Evolutionary conservation across 2,329 filamentous ascomycete species (phyloP).

Genomic region (Aspergillus calidoustus): DNA sequence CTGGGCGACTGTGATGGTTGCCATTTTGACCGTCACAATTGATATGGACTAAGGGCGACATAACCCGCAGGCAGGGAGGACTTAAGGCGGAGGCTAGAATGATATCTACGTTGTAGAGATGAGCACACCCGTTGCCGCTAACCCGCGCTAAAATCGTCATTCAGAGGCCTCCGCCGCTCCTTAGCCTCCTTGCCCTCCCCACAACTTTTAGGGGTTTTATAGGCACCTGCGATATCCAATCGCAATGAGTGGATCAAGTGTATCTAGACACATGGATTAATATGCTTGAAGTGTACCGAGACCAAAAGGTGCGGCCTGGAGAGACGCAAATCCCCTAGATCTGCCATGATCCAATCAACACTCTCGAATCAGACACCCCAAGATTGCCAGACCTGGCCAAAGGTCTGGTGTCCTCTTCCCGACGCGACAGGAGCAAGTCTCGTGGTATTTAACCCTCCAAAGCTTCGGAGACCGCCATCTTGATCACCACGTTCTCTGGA

Average conservation of each 20-base stretch:
- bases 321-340: background rate
- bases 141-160: background rate
- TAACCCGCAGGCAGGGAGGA: background rate
- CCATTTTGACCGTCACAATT: background rate
- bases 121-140: slow-evolving; percentile 9
- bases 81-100: slow-evolving; percentile 9
- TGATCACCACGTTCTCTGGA: too few species aligned
- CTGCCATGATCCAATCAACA: background rate
- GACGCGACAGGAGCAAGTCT: too few species aligned
- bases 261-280: background rate
- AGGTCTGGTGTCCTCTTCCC: too few species aligned
- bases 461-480: too few species aligned
- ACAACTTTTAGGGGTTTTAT: background rate
- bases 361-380: background rate
- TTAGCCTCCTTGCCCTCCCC: background rate
- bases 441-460: too few species aligned
- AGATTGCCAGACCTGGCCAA: background rate
- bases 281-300: background rate
- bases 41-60: background rate
- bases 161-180: background rate
- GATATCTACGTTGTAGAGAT: slow-evolving; percentile 17
- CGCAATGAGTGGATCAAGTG: background rate
- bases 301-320: background rate
- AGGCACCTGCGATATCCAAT: background rate
- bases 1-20: background rate